Evolutionary conservation across 179 eudicot genomes (phyloP).

Genomic region (Nepenthes alata): DNA sequence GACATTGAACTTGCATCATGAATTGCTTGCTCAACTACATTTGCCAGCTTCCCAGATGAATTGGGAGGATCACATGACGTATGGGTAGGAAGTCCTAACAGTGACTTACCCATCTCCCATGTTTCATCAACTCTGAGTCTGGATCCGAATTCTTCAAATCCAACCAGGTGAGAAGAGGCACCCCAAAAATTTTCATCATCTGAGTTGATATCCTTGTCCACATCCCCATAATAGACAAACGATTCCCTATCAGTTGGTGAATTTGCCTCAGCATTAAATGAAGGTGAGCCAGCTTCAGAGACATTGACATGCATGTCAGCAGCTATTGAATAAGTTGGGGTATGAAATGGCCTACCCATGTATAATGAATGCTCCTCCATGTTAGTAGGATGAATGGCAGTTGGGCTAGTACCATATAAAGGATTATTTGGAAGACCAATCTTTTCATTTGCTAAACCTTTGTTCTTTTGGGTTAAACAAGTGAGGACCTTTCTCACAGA

Average conservation of each 20-base stretch:
- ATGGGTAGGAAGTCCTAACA: conserved; percentile 10
- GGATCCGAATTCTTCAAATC: conserved; percentile 26
- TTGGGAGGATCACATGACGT: conserved; percentile 1
- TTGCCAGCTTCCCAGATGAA: conserved; percentile 4
- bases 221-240: conserved; percentile 26
- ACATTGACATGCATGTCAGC: conserved; percentile 60
- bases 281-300: conserved; percentile 57
- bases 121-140: conserved; percentile 20
- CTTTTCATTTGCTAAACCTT: conserved; percentile 2
- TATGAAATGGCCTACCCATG: conserved; percentile 9
- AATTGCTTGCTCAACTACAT: conserved; percentile 3
- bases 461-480: conserved; percentile 29
- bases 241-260: conserved; percentile 43
- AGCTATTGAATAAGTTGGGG: conserved; percentile 45
- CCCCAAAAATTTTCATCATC: conserved; percentile 37
- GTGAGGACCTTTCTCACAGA: conserved; percentile 42
- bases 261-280: conserved; percentile 18
- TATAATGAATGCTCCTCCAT: conserved; percentile 18
- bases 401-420: conserved; percentile 13
- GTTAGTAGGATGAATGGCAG: conserved; percentile 16
- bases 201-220: conserved; percentile 29
- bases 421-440: conserved; percentile 5
- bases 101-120: conserved; percentile 18
- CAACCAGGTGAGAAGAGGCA: conserved; percentile 26
- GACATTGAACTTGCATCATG: conserved; percentile 12